These are phyloP conservation scores for Euphorbia pulcherrima DNA, from an alignment of 345 rosid genomes.

Conservation along the genomic window DNA sequence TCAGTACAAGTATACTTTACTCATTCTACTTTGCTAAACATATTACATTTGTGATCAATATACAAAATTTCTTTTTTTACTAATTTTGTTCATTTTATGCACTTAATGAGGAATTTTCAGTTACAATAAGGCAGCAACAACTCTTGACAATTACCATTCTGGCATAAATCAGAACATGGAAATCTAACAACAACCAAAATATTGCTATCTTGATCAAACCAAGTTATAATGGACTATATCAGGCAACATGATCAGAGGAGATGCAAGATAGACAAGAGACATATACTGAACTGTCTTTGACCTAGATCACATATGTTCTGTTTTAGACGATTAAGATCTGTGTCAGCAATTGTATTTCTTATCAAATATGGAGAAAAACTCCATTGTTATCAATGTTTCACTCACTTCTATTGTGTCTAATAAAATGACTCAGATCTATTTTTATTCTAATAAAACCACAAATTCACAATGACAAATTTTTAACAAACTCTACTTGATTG, in stretches of 20 bases:
- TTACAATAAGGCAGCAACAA: background rate
- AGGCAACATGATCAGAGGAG: constrained; percentile 30
- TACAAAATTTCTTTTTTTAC: too few species aligned
- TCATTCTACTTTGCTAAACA: too few species aligned
- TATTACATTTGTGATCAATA: too few species aligned
- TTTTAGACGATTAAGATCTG: constrained; percentile 33
- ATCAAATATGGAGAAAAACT: too few species aligned
- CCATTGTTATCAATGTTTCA: too few species aligned
- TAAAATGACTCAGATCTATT: too few species aligned
- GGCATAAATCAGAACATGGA: background rate
- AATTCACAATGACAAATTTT: too few species aligned
- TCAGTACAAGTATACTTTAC: constrained; percentile 39
- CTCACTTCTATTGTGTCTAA: too few species aligned
- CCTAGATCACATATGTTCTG: constrained; percentile 28
- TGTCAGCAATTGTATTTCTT: constrained; percentile 18
- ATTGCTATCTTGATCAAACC: background rate
- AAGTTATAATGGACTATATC: background rate
- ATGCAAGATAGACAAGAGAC: constrained; percentile 8
- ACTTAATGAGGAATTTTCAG: too few species aligned
- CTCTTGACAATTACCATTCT: background rate
- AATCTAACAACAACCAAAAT: background rate
- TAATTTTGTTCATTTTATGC: too few species aligned
- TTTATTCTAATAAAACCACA: too few species aligned
- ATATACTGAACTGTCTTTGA: constrained; percentile 15
- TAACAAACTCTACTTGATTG: too few species aligned